A percentile compares a stretch with the other conserved stretches of the same genome.
These are phyloP conservation scores for Aspergillus latus DNA, from an alignment of 2,329 filamentous ascomycete genomes.

Conservation along the genomic window DNA sequence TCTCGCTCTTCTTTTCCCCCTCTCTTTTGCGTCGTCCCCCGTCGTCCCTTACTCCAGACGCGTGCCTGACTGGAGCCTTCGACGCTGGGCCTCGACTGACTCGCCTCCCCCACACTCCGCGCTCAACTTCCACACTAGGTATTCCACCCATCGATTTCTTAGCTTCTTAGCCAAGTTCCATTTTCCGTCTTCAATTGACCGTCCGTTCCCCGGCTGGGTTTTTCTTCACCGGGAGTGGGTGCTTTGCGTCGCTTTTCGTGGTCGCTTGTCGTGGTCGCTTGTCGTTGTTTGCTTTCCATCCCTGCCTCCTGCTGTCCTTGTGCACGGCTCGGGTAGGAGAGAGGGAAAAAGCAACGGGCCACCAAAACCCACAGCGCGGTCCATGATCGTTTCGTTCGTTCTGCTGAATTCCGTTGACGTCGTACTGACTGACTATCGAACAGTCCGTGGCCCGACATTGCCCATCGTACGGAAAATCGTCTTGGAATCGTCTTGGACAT, in stretches of 20 bases:
- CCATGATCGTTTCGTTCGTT: slow-evolving; percentile 2
- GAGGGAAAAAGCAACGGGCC: background rate
- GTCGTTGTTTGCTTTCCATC: slow-evolving; percentile 1
- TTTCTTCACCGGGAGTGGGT: background rate
- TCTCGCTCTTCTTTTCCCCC: slow-evolving; percentile 11
- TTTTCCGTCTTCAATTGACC: background rate
- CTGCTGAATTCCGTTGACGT: slow-evolving; percentile 3
- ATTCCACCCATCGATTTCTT: background rate
- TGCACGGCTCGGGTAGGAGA: slow-evolving; percentile 6
- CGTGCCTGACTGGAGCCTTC: slow-evolving; percentile 34
- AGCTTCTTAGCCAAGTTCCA: background rate
- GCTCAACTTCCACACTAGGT: slow-evolving; percentile 18
- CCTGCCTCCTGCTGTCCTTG: slow-evolving; percentile 6
- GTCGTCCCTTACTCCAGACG: slow-evolving; percentile 10
- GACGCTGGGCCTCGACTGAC: slow-evolving; percentile 25
- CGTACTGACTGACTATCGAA: slow-evolving; percentile 13
- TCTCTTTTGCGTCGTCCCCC: slow-evolving; percentile 7
- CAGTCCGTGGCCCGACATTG: slow-evolving; percentile 5
- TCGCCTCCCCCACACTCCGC: slow-evolving; percentile 39
- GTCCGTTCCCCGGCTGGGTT: background rate
- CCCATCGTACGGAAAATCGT: no score
- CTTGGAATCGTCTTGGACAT: no score
- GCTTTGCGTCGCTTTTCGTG: slow-evolving; percentile 3
- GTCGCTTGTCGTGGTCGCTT: background rate
- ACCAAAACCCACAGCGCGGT: background rate